Evolutionary conservation across 2,329 filamentous ascomycete genomes (phyloP), one percentile per base, ranked within the genome.

Genomic region (Botrytis galanthina): DNA sequence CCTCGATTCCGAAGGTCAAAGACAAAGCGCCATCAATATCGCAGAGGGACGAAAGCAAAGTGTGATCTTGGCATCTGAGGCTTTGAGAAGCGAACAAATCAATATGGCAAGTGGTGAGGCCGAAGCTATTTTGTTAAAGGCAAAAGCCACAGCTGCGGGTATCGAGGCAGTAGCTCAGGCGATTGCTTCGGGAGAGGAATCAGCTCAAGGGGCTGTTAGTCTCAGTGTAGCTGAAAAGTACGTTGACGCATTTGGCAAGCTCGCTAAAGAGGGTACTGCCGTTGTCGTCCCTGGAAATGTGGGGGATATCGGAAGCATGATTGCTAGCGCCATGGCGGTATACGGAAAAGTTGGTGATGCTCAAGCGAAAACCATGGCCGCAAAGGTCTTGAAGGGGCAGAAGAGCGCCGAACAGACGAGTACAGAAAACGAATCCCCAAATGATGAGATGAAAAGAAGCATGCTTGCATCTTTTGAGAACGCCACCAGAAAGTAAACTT

Each of bases 11-110:
- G 96, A 99, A 82, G 96, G 96, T 84, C 96, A 99, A 84, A 88
- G 96, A 76, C 96, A 99, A 85, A 95, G 92, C 80, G 96, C 96
- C 57, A 99, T 99, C 88, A 99, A 99, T 83, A 98, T 99, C 78
- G 96, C 96, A 73, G 96, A 99, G 86, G 96, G 96, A 82, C 90
- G 92, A 83, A 99, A 99, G 86, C 96, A 98, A 87, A 94, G 91
- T 78, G 95, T 98, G 35, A 99, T 99, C 78, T 87, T 99, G 37
- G 96, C 96, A 0, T 98, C 94, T 14, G 96, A 99, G 84, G 96
- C 96, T 26, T 81, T 97, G 84, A 90, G 91, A 78, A 89, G 93
- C 26, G 95, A 99, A 85, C 90, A 97, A 82, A 96, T 99, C 86
- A 99, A 99, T 84, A 88, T 90, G 81, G 96, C 96, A 16, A 89